Evolutionary conservation across 257 asterid species (phyloP).

Genomic region (Rehmannia glutinosa): DNA sequence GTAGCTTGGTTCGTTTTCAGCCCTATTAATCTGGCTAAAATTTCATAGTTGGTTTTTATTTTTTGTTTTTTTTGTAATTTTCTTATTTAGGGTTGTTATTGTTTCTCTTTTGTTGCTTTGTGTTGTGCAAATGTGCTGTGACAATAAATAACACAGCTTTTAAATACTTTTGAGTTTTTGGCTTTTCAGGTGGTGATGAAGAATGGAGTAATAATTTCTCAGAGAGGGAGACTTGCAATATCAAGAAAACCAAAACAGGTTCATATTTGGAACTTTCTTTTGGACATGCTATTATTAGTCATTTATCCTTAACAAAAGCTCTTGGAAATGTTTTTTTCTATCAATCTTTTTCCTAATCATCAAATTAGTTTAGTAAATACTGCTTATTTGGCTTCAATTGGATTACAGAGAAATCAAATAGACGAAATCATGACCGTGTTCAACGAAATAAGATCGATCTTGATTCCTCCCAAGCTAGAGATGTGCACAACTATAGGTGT

Average conservation of each 20-base stretch:
- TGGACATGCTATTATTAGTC: not conserved
- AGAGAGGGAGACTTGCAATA: conserved; percentile 52
- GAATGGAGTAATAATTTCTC: conserved; percentile 64
- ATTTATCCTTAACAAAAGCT: not conserved
- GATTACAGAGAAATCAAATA: conserved; percentile 41
- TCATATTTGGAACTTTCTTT: too few relatives aligned
- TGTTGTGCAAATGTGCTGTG: conserved; percentile 31
- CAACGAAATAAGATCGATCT: conserved; percentile 44
- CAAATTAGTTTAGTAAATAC: not conserved
- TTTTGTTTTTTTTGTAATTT: not conserved
- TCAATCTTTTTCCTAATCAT: not conserved
- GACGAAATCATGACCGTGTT: conserved; percentile 29
- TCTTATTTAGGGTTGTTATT: too few relatives aligned
- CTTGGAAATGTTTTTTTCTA: not conserved
- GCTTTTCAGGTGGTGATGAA: conserved; percentile 69
- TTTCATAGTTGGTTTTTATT: too few relatives aligned
- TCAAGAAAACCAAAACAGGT: conserved; percentile 80
- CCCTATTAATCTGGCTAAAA: too few relatives aligned
- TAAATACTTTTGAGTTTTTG: conserved; percentile 18
- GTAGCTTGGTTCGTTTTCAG: too few relatives aligned
- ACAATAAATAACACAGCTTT: conserved; percentile 43
- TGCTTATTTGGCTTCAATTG: conserved; percentile 14
- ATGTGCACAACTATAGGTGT: conserved; percentile 62
- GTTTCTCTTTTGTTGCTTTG: conserved; percentile 1
- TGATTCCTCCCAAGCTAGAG: conserved; percentile 50